A percentile compares a stretch with the other conserved stretches of the same genome.
These are phyloP conservation scores for Serpula lacrymans DNA, from an alignment of 768 basidiomycete genomes.

Conservation along the genomic window DNA sequence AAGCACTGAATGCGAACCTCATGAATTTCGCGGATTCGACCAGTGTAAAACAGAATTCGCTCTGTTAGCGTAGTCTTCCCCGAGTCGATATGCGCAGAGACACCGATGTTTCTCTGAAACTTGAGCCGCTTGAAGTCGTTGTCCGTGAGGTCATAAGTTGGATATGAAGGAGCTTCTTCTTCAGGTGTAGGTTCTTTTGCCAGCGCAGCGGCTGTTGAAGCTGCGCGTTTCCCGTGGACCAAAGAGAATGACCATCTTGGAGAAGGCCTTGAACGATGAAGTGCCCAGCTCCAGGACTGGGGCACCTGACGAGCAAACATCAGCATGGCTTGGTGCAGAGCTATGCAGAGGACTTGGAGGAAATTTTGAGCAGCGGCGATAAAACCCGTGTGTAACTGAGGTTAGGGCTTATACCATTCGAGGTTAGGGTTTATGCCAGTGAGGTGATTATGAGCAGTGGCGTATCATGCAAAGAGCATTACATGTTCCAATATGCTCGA, in stretches of 20 bases:
- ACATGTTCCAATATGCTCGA: slow-evolving; percentile 13
- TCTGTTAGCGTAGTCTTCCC: slow-evolving; percentile 99
- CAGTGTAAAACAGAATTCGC: slow-evolving; percentile 93
- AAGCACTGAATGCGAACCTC: slow-evolving; percentile 71
- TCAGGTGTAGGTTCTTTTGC: slow-evolving; percentile 10
- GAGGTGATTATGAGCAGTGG: slow-evolving; percentile 11
- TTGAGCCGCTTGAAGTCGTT: slow-evolving; percentile 62
- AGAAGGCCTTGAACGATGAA: slow-evolving; percentile 7
- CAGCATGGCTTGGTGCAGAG: too few species aligned
- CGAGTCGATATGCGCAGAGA: slow-evolving; percentile 93
- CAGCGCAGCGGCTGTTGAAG: slow-evolving; percentile 44
- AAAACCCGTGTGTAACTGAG: too few species aligned
- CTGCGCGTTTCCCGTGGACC: slow-evolving; percentile 28
- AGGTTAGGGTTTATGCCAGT: too few species aligned
- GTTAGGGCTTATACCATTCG: too few species aligned
- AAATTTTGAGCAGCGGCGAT: too few species aligned
- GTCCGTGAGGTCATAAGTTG: slow-evolving; percentile 51
- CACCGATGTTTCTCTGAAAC: slow-evolving; percentile 92
- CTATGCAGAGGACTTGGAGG: too few species aligned
- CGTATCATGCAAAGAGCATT: slow-evolving; percentile 11
- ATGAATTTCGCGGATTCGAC: slow-evolving; percentile 92
- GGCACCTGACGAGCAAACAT: slow-evolving; percentile 22
- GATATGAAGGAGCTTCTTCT: slow-evolving; percentile 21
- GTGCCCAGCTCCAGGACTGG: slow-evolving; percentile 22
- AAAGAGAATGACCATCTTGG: slow-evolving; percentile 1